Evolutionary conservation across 768 basidiomycete genomes (phyloP), one percentile per base, ranked within the genome.

Genomic region (Russula olivacea): DNA sequence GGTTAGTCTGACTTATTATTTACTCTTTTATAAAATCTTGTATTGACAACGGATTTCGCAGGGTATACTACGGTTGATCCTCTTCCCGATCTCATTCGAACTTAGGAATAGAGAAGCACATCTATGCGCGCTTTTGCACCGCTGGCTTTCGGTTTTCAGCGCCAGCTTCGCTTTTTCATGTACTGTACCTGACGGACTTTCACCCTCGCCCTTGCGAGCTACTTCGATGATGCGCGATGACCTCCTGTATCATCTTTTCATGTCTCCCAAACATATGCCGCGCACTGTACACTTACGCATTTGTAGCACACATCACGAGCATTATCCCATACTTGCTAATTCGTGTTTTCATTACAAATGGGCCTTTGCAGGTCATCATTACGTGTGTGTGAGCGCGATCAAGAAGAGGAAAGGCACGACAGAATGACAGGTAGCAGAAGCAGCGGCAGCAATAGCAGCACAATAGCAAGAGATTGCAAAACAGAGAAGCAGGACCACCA

Each of bases 1-100:
- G 89, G 88, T 90, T 74, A 79, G 88, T 77, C 63, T 3, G 23
- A 8, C 3, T 45, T 61, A 21, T 34, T 54, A 54, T 14, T 21
- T 28, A 28, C 28, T 3, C 1, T 6, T 17, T 2, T 17, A 40
- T 17, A 17, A 17, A 17, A 17, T 17, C 23, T 6, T 15, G 49
- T 34, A 28, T 47, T 40, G 60, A 49, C 61, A 52, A 65, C 40
- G 21, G 30, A 32, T 23, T 36, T 48, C 25, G 15, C 64, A 67
- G 66, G 43, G 64, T 67, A 28, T 67, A 59, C 30, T 67, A 67
- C 47, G 66, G 66, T 7, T 67, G 57, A 67, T 55, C 28, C 55
- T 32, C 54, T 38, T 43, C 51, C 58, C 32, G 38, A 47, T 45
- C 57, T 64, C 43, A 8, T 66, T 36, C 64, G 32, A 57, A 45